phyloP scores from a whole-genome alignment of 345 rosid species.

The Dovyalis caffra region DNA sequence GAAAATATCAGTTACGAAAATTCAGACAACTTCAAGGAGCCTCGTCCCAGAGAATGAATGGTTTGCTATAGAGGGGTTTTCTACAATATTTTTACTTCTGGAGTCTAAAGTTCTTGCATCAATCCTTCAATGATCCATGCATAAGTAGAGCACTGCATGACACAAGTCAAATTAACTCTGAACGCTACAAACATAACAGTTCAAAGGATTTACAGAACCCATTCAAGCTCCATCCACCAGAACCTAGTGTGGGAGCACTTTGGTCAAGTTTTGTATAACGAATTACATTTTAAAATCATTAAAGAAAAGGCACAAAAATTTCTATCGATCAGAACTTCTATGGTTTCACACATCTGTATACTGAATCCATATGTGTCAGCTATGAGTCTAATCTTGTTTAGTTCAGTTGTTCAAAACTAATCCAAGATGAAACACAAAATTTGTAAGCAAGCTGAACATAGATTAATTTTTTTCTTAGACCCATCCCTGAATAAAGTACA shows the following conservation, averaged over 20 bases:
- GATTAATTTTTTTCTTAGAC: not conserved
- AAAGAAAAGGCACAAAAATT: not conserved
- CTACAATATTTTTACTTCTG: not conserved
- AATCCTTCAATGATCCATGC: not conserved
- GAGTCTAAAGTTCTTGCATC: not conserved
- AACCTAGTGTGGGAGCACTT: not conserved
- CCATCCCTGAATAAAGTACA: not conserved
- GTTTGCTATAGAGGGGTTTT: not conserved
- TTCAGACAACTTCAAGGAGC: not conserved
- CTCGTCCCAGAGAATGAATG: not conserved
- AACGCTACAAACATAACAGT: not conserved
- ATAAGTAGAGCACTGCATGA: not conserved
- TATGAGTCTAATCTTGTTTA: not conserved
- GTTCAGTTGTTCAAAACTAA: not conserved
- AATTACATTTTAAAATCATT: not conserved
- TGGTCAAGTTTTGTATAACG: not conserved
- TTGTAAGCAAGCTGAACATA: not conserved
- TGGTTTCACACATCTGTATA: not conserved
- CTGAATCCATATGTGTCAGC: not conserved
- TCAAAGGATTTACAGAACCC: not conserved
- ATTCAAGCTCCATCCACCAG: not conserved
- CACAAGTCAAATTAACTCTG: not conserved
- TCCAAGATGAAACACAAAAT: not conserved
- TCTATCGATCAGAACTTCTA: not conserved
- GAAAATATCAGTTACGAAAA: not conserved